Percentiles rank a stretch among this genome's conserved stretches.
Evolutionary conservation across 176 grass and related monocot species (phyloP).

Genomic region (Eremochloa ophiuroides): DNA sequence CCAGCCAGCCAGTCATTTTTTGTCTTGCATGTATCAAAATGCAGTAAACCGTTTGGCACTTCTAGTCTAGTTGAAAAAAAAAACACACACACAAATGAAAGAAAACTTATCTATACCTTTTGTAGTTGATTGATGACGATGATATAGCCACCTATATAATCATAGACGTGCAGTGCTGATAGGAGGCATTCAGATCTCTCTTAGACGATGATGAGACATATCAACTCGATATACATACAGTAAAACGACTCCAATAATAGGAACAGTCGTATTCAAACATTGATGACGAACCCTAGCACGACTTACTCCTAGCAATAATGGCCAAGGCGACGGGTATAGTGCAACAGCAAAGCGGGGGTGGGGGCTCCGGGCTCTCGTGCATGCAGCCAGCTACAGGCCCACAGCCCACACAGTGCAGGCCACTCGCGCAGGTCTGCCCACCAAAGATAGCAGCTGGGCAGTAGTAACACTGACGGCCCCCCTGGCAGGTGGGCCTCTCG

Average conservation of each 20-base stretch:
- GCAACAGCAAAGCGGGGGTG: neutral
- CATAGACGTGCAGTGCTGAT: neutral
- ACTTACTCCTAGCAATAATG: too few species aligned
- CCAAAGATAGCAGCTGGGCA: constrained; percentile 25
- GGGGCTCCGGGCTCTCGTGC: neutral
- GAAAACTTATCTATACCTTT: neutral
- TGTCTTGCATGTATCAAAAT: too few species aligned
- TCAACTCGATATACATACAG: neutral
- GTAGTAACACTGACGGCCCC: too few species aligned
- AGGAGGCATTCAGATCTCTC: neutral
- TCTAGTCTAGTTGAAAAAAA: too few species aligned
- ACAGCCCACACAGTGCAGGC: neutral
- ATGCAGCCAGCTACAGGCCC: neutral
- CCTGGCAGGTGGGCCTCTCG: neutral
- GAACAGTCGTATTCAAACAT: neutral
- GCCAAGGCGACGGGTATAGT: neutral
- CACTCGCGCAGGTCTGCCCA: neutral
- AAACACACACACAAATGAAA: too few species aligned
- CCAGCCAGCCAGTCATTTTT: too few species aligned
- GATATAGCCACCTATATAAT: constrained; percentile 15
- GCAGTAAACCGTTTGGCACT: too few species aligned
- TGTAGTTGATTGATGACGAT: neutral
- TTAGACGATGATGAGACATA: neutral
- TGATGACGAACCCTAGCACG: too few species aligned
- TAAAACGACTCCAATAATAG: neutral